Conservation (phyloP, 2,329 filamentous ascomycete genomes). For the Xylariaceae sp. region DNA sequence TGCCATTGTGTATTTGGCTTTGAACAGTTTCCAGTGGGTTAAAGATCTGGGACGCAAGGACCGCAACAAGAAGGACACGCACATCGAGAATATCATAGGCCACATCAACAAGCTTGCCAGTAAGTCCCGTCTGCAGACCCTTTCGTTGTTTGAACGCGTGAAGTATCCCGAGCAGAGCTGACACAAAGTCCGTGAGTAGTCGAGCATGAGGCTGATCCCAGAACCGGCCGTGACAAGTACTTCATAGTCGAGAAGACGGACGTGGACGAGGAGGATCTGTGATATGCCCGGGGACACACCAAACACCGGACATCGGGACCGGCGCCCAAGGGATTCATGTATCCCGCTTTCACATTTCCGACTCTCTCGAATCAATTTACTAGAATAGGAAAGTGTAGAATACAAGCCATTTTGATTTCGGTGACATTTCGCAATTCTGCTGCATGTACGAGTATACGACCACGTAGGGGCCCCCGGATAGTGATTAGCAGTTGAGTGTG, state of each 20-base stretch:
- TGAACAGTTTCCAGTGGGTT: slow-evolving; percentile 58
- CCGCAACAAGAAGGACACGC: slow-evolving; percentile 58
- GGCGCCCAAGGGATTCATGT: neutral
- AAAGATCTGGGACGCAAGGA: slow-evolving; percentile 63
- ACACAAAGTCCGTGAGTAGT: slow-evolving; percentile 16
- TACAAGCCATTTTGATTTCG: too few species aligned
- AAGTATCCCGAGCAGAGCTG: slow-evolving; percentile 2
- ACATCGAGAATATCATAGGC: slow-evolving; percentile 64
- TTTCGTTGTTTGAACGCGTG: neutral
- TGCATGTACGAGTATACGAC: neutral
- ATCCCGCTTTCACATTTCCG: too few species aligned
- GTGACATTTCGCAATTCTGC: neutral
- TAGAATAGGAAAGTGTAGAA: too few species aligned
- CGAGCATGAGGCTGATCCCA: slow-evolving; percentile 28
- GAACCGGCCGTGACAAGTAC: slow-evolving; percentile 26
- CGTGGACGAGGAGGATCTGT: slow-evolving; percentile 29
- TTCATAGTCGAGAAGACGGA: slow-evolving; percentile 30
- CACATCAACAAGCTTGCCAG: slow-evolving; percentile 61
- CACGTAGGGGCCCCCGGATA: too few species aligned
- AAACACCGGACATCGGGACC: neutral
- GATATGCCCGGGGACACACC: neutral
- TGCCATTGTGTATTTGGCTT: slow-evolving; percentile 62
- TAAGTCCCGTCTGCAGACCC: slow-evolving; percentile 15
- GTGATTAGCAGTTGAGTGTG: too few species aligned
- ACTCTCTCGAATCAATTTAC: too few species aligned